Evolutionary conservation across 2,329 filamentous ascomycete genomes (phyloP).

Genomic region (Ciborinia camelliae): DNA sequence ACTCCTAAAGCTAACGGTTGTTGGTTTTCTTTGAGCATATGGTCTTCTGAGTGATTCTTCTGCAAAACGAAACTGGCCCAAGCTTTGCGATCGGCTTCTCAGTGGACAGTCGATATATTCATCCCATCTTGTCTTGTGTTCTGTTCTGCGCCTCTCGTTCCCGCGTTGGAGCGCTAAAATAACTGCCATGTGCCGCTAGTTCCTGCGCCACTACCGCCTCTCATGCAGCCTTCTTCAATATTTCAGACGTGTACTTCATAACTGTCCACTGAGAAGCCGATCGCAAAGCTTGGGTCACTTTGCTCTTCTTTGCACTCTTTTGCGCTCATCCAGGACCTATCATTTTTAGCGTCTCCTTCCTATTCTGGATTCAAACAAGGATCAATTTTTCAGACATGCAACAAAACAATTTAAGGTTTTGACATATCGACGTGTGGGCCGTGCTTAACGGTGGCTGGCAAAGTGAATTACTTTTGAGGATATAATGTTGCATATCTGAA

Average conservation of each 20-base stretch:
- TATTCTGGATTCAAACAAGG: background rate
- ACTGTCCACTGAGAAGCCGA: no score
- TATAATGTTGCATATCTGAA: background rate
- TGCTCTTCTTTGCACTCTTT: background rate
- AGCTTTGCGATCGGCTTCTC: no score
- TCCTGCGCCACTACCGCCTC: no score
- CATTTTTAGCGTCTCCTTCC: background rate
- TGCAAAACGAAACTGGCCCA: background rate
- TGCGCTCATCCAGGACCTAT: background rate
- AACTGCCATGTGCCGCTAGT: no score
- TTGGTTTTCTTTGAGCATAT: background rate
- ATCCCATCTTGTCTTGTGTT: no score
- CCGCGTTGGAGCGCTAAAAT: no score
- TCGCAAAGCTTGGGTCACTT: background rate
- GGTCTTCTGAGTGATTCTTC: background rate
- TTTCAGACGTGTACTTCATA: no score
- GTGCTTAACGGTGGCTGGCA: background rate
- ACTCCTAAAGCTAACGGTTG: background rate
- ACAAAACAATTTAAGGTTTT: background rate
- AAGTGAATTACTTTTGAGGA: background rate
- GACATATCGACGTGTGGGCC: background rate
- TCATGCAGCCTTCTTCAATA: no score
- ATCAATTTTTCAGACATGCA: background rate
- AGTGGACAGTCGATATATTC: no score
- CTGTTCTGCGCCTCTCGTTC: no score